phyloP scores from a whole-genome alignment of 352 stramenopile genomes.

The Globisporangium okanoganense region DNA sequence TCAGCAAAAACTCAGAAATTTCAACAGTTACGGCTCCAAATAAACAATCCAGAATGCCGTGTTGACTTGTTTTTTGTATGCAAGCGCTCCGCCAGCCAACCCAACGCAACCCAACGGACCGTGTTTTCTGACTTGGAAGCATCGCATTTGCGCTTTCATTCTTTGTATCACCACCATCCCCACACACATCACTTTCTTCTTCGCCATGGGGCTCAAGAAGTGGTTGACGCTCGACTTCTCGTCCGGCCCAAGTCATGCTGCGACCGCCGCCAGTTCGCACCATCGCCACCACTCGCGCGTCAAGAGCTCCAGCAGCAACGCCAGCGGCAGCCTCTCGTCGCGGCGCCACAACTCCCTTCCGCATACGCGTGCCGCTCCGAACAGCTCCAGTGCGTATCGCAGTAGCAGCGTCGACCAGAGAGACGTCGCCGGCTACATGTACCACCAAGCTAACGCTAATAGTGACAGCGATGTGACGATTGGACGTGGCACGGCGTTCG shows the following conservation, averaged over 20 bases:
- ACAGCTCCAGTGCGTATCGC: slow-evolving; percentile 7
- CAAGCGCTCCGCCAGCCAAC: neutral
- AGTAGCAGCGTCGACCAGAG: slow-evolving; percentile 11
- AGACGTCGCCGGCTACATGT: neutral
- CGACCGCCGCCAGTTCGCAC: neutral
- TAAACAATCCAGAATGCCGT: neutral
- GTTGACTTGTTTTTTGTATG: slow-evolving; percentile 10
- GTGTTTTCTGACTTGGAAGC: neutral
- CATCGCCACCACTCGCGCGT: neutral
- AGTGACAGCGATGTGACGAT: neutral
- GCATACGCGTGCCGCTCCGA: neutral
- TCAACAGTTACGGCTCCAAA: neutral
- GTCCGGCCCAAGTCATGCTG: neutral
- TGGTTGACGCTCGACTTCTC: slow-evolving; percentile 14
- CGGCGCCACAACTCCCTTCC: slow-evolving; percentile 14
- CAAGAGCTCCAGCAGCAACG: slow-evolving; percentile 5
- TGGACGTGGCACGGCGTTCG: slow-evolving; percentile 9
- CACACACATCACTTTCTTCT: neutral
- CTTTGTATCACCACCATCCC: neutral
- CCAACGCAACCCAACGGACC: neutral
- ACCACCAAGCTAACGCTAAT: too few species aligned
- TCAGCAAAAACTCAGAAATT: neutral
- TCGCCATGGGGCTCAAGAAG: slow-evolving; percentile 11
- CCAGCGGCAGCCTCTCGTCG: neutral
- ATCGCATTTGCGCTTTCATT: neutral